These are phyloP conservation scores for Volvox reticuliferus DNA, from an alignment of 139 green algal genomes.

Conservation along the genomic window DNA sequence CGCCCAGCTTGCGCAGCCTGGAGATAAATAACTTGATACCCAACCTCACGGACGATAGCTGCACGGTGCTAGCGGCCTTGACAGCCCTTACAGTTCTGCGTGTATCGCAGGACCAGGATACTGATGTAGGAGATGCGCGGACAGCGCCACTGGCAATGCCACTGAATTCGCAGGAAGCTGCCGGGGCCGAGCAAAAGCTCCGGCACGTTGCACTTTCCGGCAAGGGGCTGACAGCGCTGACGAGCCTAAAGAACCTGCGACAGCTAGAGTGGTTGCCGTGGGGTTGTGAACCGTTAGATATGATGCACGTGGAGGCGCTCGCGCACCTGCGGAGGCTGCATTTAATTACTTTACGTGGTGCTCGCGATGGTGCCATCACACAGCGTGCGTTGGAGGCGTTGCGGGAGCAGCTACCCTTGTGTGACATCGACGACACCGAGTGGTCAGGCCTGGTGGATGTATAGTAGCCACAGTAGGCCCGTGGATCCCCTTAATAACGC, in stretches of 20 bases:
- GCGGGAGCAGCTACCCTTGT: slow-evolving; percentile 12
- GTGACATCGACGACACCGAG: slow-evolving; percentile 32
- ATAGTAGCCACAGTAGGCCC: not conserved
- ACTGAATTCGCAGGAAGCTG: not conserved
- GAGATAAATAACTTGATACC: slow-evolving; percentile 26
- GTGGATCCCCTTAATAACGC: too few relatives aligned
- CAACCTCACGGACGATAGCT: not conserved
- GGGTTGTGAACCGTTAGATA: not conserved
- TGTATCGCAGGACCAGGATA: slow-evolving; percentile 25
- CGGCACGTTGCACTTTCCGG: not conserved
- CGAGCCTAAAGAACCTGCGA: not conserved
- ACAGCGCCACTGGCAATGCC: not conserved
- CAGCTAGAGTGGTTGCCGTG: slow-evolving; percentile 36
- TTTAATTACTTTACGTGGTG: slow-evolving; percentile 9
- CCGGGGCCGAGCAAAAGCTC: not conserved
- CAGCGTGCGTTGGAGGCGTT: slow-evolving; percentile 10
- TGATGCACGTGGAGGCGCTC: slow-evolving; percentile 20
- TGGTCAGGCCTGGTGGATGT: slow-evolving; percentile 34
- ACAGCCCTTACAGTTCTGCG: slow-evolving; percentile 41
- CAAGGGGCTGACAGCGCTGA: not conserved
- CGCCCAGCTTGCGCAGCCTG: slow-evolving; percentile 17
- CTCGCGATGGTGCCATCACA: not conserved
- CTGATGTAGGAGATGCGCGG: not conserved
- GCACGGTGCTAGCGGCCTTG: not conserved
- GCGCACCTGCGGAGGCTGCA: slow-evolving; percentile 36